phyloP scores from a whole-genome alignment of 805 yeast species.

The Myxozyma vanderwaltii region DNA sequence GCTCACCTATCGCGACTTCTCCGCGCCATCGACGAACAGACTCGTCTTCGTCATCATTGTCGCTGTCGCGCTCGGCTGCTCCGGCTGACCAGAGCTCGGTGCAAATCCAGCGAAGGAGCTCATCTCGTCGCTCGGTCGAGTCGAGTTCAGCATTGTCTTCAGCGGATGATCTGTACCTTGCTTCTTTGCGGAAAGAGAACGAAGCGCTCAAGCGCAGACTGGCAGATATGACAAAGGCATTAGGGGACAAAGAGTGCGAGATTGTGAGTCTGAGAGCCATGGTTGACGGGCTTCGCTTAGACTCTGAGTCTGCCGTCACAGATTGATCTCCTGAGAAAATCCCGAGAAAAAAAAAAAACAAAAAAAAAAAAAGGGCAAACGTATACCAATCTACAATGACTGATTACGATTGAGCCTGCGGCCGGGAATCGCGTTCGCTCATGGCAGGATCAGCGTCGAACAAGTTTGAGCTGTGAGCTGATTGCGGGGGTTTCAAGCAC shows the following conservation, averaged over 20 bases:
- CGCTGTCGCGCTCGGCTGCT: constrained; percentile 25
- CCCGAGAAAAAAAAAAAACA: not conserved
- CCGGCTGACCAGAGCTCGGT: constrained; percentile 22
- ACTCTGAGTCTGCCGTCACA: constrained; percentile 12
- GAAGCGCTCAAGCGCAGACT: constrained; percentile 39
- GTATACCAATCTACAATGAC: too few species aligned
- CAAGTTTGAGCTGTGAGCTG: too few species aligned
- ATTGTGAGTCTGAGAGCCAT: constrained; percentile 32
- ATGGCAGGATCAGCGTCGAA: too few species aligned
- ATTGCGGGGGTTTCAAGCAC: too few species aligned
- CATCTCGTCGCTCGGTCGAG: constrained; percentile 37
- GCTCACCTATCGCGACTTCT: constrained; percentile 16
- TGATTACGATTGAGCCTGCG: too few species aligned
- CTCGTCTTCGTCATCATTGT: constrained; percentile 39
- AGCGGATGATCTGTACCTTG: constrained; percentile 32
- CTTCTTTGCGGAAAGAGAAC: constrained; percentile 38
- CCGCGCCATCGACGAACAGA: constrained; percentile 35
- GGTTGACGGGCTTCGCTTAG: not conserved
- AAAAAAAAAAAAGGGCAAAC: too few species aligned
- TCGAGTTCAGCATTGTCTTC: constrained; percentile 29
- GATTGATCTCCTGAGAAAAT: not conserved
- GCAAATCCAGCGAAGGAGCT: constrained; percentile 22
- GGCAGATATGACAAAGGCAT: constrained; percentile 36
- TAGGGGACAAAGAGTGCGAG: constrained; percentile 39
- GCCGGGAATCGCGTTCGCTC: too few species aligned